A percentile compares a stretch with the other conserved stretches of the same genome.
phyloP scores from a whole-genome alignment of 192 early-diverging fungal genomes.

The Backusella parvicylindrica region DNA sequence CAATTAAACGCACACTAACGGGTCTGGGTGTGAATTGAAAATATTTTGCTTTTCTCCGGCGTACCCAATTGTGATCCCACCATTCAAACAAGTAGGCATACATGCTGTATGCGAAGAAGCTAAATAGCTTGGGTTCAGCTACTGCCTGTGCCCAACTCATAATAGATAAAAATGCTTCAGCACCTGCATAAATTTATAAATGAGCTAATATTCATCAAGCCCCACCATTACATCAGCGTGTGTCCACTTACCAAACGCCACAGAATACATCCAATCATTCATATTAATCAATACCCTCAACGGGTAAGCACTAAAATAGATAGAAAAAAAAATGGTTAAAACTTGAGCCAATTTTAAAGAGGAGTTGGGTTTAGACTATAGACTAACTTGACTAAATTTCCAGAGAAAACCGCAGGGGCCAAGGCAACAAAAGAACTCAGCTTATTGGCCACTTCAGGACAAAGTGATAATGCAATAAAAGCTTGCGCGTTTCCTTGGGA shows the following conservation, averaged over 20 bases:
- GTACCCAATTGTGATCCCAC: conserved; percentile 46
- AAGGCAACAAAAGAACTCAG: conserved; percentile 86
- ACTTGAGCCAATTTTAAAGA: background rate
- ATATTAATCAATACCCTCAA: conserved; percentile 7
- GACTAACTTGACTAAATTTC: conserved; percentile 6
- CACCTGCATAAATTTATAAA: background rate
- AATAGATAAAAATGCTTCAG: conserved; percentile 36
- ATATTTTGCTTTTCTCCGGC: conserved; percentile 38
- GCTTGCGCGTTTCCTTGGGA: conserved; percentile 92
- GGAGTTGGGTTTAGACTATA: background rate
- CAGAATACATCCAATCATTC: background rate
- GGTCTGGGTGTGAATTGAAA: conserved; percentile 55
- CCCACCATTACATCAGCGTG: background rate
- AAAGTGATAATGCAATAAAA: conserved; percentile 82
- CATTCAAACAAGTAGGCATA: conserved; percentile 51
- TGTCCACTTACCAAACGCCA: conserved; percentile 12
- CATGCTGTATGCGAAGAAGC: conserved; percentile 42
- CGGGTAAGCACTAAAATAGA: conserved; percentile 15
- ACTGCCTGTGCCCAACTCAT: conserved; percentile 34
- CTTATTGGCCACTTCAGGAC: conserved; percentile 70
- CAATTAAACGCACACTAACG: conserved; percentile 8
- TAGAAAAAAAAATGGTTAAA: background rate
- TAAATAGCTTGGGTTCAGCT: conserved; percentile 30
- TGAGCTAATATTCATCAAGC: background rate
- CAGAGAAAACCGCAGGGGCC: conserved; percentile 63